Conservation (phyloP, 805 yeast species). For the Starmerella khaoyaiensis region DNA sequence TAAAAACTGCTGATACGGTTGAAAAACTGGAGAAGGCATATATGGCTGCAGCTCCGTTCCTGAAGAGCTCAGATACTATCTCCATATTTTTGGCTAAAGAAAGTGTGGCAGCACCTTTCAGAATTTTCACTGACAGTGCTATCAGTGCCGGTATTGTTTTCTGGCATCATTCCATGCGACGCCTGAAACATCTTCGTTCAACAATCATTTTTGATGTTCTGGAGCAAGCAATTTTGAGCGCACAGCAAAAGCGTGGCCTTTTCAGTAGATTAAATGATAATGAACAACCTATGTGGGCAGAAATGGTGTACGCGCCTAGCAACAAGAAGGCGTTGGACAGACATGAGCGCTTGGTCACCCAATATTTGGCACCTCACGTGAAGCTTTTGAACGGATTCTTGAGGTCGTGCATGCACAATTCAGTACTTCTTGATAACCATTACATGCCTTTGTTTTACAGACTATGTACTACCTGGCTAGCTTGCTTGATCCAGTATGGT, state of each 20-base stretch:
- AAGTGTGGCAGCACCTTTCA: constrained; percentile 47
- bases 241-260: constrained; percentile 48
- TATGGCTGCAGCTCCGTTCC: constrained; percentile 3
- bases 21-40: constrained; percentile 8
- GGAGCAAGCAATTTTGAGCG: constrained; percentile 53
- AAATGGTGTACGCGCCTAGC: constrained; percentile 86
- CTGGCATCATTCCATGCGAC: constrained; percentile 71
- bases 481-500: constrained; percentile 45
- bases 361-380: constrained; percentile 52
- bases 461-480: constrained; percentile 31
- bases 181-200: constrained; percentile 44
- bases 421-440: constrained; percentile 22
- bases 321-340: constrained; percentile 46
- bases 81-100: constrained; percentile 16
- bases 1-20: constrained; percentile 1
- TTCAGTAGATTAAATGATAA: constrained; percentile 47
- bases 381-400: constrained; percentile 48
- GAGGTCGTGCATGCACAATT: constrained; percentile 54
- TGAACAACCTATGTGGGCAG: constrained; percentile 44
- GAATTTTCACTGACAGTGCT: constrained; percentile 43
- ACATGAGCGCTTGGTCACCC: constrained; percentile 37
- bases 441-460: constrained; percentile 55
- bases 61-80: neutral
- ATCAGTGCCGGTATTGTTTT: constrained; percentile 56
- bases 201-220: constrained; percentile 58